These are phyloP conservation scores for Fusarium fujikuroi DNA, from an alignment of 2,329 filamentous ascomycete genomes.

Conservation along the genomic window DNA sequence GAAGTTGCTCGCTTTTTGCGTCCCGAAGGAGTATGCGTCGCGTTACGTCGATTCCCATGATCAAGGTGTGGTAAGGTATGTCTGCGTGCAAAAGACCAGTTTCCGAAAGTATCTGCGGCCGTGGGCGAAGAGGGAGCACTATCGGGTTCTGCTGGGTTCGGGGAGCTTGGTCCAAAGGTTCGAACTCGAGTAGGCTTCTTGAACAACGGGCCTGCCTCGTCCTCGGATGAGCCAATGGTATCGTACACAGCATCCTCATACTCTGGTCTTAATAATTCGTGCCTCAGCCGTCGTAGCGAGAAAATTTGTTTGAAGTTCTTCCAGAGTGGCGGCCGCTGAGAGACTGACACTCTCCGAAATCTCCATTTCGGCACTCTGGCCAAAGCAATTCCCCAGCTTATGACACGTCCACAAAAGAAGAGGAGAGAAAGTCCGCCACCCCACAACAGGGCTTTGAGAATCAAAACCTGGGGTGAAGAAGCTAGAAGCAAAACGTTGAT, in stretches of 20 bases:
- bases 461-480: conserved; percentile 82
- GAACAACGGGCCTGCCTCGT: conserved; percentile 43
- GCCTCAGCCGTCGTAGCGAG: conserved; percentile 60
- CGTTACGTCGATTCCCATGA: conserved; percentile 51
- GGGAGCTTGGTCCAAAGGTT: conserved; percentile 44
- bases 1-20: conserved; percentile 74
- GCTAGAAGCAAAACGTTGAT: conserved; percentile 85
- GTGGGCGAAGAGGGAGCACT: conserved; percentile 33
- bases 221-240: conserved; percentile 47
- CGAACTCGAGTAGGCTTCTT: conserved; percentile 43
- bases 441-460: conserved; percentile 88
- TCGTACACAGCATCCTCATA: conserved; percentile 49
- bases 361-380: conserved; percentile 93
- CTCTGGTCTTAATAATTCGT: conserved; percentile 49
- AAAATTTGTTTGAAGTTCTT: conserved; percentile 55
- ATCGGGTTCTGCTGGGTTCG: conserved; percentile 20
- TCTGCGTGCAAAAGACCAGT: conserved; percentile 48
- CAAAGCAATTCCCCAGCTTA: conserved; percentile 85
- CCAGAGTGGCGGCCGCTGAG: conserved; percentile 50
- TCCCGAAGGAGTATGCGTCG: conserved; percentile 69
- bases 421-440: conserved; percentile 82
- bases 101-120: conserved; percentile 29
- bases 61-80: conserved; percentile 64
- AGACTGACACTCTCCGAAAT: conserved; percentile 69
- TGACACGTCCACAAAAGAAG: conserved; percentile 75